A percentile compares a stretch with the other conserved stretches of the same genome.
Conservation (phyloP, 768 basidiomycete species). For the Lentinula sp. region DNA sequence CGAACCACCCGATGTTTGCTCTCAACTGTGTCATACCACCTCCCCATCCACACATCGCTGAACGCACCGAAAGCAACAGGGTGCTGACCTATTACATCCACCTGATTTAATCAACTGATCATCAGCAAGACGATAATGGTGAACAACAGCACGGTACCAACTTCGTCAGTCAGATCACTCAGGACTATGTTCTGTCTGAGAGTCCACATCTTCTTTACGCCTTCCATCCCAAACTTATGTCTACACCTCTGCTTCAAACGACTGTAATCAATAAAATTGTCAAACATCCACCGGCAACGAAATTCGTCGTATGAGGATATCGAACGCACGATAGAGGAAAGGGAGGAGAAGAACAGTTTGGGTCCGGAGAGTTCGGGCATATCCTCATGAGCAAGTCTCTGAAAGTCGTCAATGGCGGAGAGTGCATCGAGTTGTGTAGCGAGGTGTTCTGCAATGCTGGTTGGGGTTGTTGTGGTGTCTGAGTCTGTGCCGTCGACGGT, state of each 20-base stretch:
- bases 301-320: constrained; percentile 54
- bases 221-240: constrained; percentile 48
- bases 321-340: constrained; percentile 44
- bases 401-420: background rate
- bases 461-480: background rate
- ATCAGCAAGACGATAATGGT: background rate
- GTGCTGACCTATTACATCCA: constrained; percentile 29
- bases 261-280: constrained; percentile 46
- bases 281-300: constrained; percentile 39
- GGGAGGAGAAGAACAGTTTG: constrained; percentile 46
- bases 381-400: background rate
- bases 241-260: constrained; percentile 51
- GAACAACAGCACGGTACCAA: constrained; percentile 19
- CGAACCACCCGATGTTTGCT: constrained; percentile 28
- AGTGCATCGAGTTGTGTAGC: background rate
- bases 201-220: constrained; percentile 48
- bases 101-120: background rate
- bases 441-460: background rate
- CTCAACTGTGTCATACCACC: constrained; percentile 43
- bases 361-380: constrained; percentile 4
- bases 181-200: constrained; percentile 43
- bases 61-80: constrained; percentile 51
- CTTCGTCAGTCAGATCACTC: constrained; percentile 52
- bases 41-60: constrained; percentile 57
- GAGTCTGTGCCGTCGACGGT: background rate